A percentile compares a stretch with the other conserved stretches of the same genome.
phyloP scores from a whole-genome alignment of 352 stramenopile genomes.

The Phytopythium sindhum region DNA sequence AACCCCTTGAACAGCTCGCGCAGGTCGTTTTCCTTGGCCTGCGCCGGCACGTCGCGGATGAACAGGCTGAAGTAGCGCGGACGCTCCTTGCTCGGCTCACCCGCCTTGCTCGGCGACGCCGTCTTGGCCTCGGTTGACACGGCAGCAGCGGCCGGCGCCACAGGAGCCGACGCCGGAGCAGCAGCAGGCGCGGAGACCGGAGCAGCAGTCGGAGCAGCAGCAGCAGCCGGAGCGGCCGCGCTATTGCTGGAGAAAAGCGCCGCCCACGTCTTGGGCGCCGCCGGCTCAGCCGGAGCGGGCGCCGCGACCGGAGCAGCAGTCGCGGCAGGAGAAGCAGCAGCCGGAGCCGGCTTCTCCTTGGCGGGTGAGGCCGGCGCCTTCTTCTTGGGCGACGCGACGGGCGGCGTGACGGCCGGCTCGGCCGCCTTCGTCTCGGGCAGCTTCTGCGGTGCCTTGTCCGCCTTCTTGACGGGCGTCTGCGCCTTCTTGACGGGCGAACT shows the following conservation, averaged over 20 bases:
- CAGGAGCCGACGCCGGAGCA: slow-evolving; percentile 20
- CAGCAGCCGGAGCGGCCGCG: slow-evolving; percentile 21
- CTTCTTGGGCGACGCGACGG: slow-evolving; percentile 27
- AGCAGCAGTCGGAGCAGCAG: slow-evolving; percentile 11
- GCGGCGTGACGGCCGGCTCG: slow-evolving; percentile 11
- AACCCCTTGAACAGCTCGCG: slow-evolving; percentile 79
- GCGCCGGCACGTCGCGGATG: slow-evolving; percentile 69
- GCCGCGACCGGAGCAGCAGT: slow-evolving; percentile 10
- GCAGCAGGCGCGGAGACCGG: slow-evolving; percentile 13
- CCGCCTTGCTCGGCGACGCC: slow-evolving; percentile 48
- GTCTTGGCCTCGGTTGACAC: slow-evolving; percentile 48
- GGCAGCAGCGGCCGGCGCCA: slow-evolving; percentile 9
- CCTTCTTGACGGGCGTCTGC: slow-evolving; percentile 36
- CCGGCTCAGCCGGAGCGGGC: slow-evolving; percentile 20
- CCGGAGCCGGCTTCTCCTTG: slow-evolving; percentile 20
- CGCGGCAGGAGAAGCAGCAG: slow-evolving; percentile 2
- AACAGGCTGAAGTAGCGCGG: slow-evolving; percentile 57
- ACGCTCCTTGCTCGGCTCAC: slow-evolving; percentile 6
- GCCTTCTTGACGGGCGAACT: slow-evolving; percentile 29
- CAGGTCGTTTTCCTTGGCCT: slow-evolving; percentile 73
- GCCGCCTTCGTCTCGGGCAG: slow-evolving; percentile 35
- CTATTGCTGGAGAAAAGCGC: slow-evolving; percentile 34
- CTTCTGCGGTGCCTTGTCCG: slow-evolving; percentile 19
- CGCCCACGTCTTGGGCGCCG: slow-evolving; percentile 53
- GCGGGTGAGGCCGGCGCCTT: slow-evolving; percentile 17